Percentiles rank a stretch among this genome's conserved stretches.
These are phyloP conservation scores for Leptographium lundbergii DNA, from an alignment of 2,329 filamentous ascomycete genomes.

Conservation along the genomic window DNA sequence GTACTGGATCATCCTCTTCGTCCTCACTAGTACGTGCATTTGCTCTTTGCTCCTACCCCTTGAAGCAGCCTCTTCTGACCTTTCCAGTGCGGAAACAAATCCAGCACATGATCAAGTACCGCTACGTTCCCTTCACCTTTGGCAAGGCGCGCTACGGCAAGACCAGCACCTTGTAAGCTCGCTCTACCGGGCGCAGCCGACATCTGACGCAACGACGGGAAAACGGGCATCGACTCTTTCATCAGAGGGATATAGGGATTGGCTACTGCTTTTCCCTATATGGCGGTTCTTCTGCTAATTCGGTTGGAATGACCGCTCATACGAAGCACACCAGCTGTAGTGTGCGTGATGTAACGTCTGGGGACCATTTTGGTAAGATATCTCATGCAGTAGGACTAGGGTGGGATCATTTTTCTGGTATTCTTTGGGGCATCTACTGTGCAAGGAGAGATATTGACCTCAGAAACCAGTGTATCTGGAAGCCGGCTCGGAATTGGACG, in stretches of 20 bases:
- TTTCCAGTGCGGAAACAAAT: slow-evolving; percentile 88
- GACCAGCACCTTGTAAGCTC: slow-evolving; percentile 29
- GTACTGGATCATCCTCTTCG: slow-evolving; percentile 96
- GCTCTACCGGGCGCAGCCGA: neutral
- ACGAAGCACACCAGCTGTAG: neutral
- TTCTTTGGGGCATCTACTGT: neutral
- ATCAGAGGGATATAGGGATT: neutral
- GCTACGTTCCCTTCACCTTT: slow-evolving; percentile 87
- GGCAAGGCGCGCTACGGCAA: slow-evolving; percentile 75
- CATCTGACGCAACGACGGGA: neutral
- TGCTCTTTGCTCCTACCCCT: neutral
- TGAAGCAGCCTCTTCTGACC: neutral
- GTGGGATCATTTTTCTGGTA: neutral
- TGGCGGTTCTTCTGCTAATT: neutral
- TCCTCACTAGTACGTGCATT: slow-evolving; percentile 70
- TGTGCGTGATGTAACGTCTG: neutral
- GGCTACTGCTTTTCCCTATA: neutral
- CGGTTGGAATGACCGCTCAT: neutral
- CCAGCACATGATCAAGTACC: slow-evolving; percentile 99
- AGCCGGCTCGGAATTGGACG: neutral
- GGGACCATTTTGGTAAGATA: neutral
- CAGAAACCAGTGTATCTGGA: neutral
- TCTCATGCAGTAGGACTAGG: neutral
- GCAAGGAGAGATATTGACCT: neutral
- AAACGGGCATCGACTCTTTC: neutral